Percentiles rank a stretch among this genome's conserved stretches.
phyloP scores from a whole-genome alignment of 805 yeast genomes.

The Grigorovia jiainica region DNA sequence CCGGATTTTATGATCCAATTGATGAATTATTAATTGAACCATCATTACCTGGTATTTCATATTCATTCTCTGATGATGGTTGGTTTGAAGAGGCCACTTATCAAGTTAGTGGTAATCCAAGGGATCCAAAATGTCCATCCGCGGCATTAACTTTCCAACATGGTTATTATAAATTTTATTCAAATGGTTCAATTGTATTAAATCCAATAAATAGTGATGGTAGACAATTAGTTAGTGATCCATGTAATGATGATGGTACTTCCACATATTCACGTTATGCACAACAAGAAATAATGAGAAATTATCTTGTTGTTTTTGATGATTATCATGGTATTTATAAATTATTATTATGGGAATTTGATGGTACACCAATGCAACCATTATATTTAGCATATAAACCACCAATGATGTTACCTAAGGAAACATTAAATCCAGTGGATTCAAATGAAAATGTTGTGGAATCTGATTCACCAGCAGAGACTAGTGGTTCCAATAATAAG shows the following conservation, averaged over 20 bases:
- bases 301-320: slow-evolving; percentile 55
- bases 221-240: slow-evolving; percentile 80
- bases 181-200: slow-evolving; percentile 60
- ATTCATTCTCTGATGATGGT: slow-evolving; percentile 90
- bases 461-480: background rate
- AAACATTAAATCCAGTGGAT: slow-evolving; percentile 76
- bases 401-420: slow-evolving; percentile 92
- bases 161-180: slow-evolving; percentile 58
- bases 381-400: slow-evolving; percentile 87
- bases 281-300: slow-evolving; percentile 52
- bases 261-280: slow-evolving; percentile 65
- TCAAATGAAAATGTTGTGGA: slow-evolving; percentile 20
- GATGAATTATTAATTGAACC: slow-evolving; percentile 94
- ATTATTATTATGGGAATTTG: slow-evolving; percentile 63
- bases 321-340: slow-evolving; percentile 76
- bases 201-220: slow-evolving; percentile 83
- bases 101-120: slow-evolving; percentile 61
- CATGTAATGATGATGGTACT: slow-evolving; percentile 57
- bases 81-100: slow-evolving; percentile 84
- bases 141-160: slow-evolving; percentile 85
- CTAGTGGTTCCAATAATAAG: background rate
- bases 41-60: slow-evolving; percentile 86
- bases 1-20: slow-evolving; percentile 91
- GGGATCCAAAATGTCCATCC: slow-evolving; percentile 70
- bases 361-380: slow-evolving; percentile 78